phyloP scores from a whole-genome alignment of 306 rosid genomes.

The Potentilla sterilis region DNA sequence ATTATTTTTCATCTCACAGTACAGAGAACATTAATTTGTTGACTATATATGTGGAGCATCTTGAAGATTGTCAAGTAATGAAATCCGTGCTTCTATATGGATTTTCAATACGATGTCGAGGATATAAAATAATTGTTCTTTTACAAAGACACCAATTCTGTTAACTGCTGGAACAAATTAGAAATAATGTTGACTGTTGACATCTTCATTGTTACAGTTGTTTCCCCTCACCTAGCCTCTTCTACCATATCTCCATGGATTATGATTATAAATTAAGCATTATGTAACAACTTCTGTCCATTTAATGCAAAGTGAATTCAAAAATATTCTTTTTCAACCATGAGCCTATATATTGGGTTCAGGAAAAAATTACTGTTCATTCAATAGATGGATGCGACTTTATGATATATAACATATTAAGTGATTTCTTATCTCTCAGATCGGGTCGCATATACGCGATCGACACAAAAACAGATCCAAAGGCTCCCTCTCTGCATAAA shows the following conservation, averaged over 20 bases:
- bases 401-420: slow-evolving; percentile 2
- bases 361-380: background rate
- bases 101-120: background rate
- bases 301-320: background rate
- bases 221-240: background rate
- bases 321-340: background rate
- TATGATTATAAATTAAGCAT: background rate
- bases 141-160: background rate
- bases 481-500: slow-evolving; percentile 79
- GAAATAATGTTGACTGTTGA: background rate
- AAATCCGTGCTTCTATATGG: background rate
- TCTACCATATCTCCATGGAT: slow-evolving; percentile 4
- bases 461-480: slow-evolving; percentile 79
- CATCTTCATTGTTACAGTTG: background rate
- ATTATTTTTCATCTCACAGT: background rate
- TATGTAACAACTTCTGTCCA: background rate
- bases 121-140: background rate
- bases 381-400: background rate
- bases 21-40: background rate
- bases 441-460: slow-evolving; percentile 82
- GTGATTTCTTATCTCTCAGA: slow-evolving; percentile 38
- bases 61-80: background rate
- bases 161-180: background rate
- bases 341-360: background rate
- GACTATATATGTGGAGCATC: background rate